Base-by-base conservation (phyloP, 1,139 yeast genomes). In the Diutina scorzettiae region DNA sequence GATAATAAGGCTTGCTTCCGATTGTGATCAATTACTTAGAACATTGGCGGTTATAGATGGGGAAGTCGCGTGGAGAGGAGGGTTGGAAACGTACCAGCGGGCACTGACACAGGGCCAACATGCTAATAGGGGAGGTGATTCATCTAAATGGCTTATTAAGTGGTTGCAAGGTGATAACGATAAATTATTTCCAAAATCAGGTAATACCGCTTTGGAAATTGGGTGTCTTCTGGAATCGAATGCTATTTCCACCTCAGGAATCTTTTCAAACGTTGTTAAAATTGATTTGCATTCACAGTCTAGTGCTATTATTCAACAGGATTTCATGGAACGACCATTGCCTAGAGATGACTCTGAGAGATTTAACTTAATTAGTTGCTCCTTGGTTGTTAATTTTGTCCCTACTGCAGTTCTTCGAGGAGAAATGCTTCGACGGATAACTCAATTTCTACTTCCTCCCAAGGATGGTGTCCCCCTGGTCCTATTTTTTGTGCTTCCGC, bases 31-130 rank as follows among this genome's bases (percentile, higher is more conserved):
- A 9, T 48, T 67, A 17, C 44, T 58, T 2, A 40, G 33, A 14
- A 57, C 58, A 36, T 61, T 76, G 42, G 86, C 73, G 1, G 69
- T 59, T 48, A 77, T 79, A 8, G 81, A 77, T 51, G 69, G 69
- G 1, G 87, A 82, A 54, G 68, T 79, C 3, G 62, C 64, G 8
- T 67, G 61, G 42, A 63, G 77, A 42, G 94, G 94, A 1, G 95
- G 95, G 0, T 57, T 85, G 2, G 68, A 74, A 45, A 72, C 75
- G 6, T 89, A 89, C 56, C 97, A 89, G 53, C 63, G 70, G n/a
- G 97, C 97, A 0, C 85, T 96, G 1, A 74, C 83, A 1, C 76
- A 79, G 42, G 97, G 97, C 0, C 97, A 89, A 53, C 75, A 76
- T 46, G 59, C 61, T 1, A 69, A 70, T 40, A 61, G 97, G 47